Evolutionary conservation across 2,329 filamentous ascomycete species (phyloP).

Genomic region (Trichoderma pleuroti): DNA sequence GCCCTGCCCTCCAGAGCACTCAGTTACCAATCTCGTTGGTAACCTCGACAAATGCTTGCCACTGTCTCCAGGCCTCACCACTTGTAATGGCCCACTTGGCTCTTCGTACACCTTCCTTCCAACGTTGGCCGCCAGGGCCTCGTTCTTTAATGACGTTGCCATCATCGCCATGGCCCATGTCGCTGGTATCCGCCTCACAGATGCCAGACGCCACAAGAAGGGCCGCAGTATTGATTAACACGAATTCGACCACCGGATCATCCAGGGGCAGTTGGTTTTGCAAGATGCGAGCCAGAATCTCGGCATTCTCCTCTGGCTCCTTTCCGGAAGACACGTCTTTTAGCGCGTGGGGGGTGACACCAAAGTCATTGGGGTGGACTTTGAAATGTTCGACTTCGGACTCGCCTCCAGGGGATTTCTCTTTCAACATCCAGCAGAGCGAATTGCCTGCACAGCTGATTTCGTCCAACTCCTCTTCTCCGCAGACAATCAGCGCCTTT

Average conservation of each 20-base stretch:
- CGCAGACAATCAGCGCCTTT: slow-evolving; percentile 89
- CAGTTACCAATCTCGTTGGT: slow-evolving; percentile 55
- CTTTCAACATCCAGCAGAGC: slow-evolving; percentile 78
- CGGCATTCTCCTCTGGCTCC: slow-evolving; percentile 81
- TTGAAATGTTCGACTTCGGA: slow-evolving; percentile 71
- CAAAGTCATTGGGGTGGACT: slow-evolving; percentile 82
- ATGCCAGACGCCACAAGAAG: slow-evolving; percentile 81
- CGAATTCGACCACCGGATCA: slow-evolving; percentile 86
- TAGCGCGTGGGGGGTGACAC: slow-evolving; percentile 70
- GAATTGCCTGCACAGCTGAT: slow-evolving; percentile 86
- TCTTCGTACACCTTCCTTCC: slow-evolving; percentile 90
- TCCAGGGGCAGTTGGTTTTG: slow-evolving; percentile 68
- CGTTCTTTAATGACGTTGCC: slow-evolving; percentile 75
- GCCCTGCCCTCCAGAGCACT: background rate
- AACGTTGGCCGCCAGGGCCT: slow-evolving; percentile 80
- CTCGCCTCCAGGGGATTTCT: slow-evolving; percentile 38
- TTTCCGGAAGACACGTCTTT: slow-evolving; percentile 78
- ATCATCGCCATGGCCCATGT: slow-evolving; percentile 77
- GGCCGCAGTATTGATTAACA: slow-evolving; percentile 89
- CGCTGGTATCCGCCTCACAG: slow-evolving; percentile 76
- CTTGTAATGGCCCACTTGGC: slow-evolving; percentile 86
- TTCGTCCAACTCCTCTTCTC: slow-evolving; percentile 92
- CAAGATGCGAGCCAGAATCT: slow-evolving; percentile 74
- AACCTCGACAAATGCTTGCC: slow-evolving; percentile 77
- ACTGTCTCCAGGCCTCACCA: slow-evolving; percentile 79